Evolutionary conservation across 805 yeast genomes (phyloP), one percentile per base, ranked within the genome.

Genomic region (Lipomyces yamanashiensis): DNA sequence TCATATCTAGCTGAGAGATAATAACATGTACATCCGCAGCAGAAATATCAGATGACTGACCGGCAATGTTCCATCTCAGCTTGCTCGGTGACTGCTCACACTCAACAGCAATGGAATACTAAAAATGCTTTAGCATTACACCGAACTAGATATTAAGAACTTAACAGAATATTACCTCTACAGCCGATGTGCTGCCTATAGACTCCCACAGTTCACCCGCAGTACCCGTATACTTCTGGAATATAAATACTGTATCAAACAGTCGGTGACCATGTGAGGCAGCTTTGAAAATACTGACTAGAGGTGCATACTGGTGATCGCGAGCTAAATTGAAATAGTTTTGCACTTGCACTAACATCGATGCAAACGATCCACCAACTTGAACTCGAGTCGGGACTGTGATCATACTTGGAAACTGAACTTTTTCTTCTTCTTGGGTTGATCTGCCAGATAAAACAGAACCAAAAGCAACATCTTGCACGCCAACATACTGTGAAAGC

Each of bases 201-300:
- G 59, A 51, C 8, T 12, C 19, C 67, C 71, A 69, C 9, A 69
- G 34, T 8, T n/a, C 39, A n/a, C 34, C 17, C 9, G 12, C 34
- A 7, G 9, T n/a, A 1, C 5, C 54, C 12, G 44, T 28, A 13
- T 43, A 28, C 15, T 47, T 36, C 47, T 70, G 72, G 44, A 53
- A 69, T 9, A 70, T 37, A 43, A 70, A 70, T 12, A 70, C 53
- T 39, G 72, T 70, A 47, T 70, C 70, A 44, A 70, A 62, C 39
- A 60, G n/a, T n/a, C 58, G 43, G 23, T 52, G 36, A 12, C 66
- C 70, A 8, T 40, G 47, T 9, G 51, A 44, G 2, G 33, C 59
- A 4, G 43, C 49, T 15, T 55, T 43, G 43, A 44, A 59, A 47
- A 54, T 60, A 8, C 15, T 21, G 3, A 51, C 36, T 10, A 66